Base-by-base conservation (phyloP, 1,284 basidiomycete species). In the Mycosarcoma mackinlayi region DNA sequence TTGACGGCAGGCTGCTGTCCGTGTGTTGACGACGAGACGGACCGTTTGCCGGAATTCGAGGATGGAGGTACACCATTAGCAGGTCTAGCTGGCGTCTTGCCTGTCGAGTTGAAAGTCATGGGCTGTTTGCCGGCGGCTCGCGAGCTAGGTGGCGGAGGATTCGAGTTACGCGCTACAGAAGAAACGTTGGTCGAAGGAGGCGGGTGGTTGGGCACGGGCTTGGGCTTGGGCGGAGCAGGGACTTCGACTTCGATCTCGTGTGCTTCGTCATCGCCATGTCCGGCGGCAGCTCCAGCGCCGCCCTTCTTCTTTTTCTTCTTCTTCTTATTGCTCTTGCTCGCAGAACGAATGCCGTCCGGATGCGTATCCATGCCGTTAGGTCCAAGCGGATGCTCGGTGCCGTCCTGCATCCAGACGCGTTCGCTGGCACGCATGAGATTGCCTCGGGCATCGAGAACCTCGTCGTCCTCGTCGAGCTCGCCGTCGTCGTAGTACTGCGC, bases 41-140 rank as follows among this genome's bases (percentile, higher is more conserved):
- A 85, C 9, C 84, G 83, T 70, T 86, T 85, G 35, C 84, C 84
- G 11, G 85, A 84, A 27, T 84, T 82, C 27, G 85, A 84, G 21
- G 86, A 82, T 11, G 73, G 62, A 9, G 72, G 67, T 16, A 64
- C 58, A 13, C 67, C 76, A 48, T 78, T 78, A 39, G 69, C 63
- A 37, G 85, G 82, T 67, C 76, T 70, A 18, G 76, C 69, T 31
- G 77, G 63, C n/a, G 67, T 59, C 55, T 76, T 77, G 44, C 58
- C 71, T 1, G 58, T 63, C 24, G 71, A 67, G 49, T 46, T 75
- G 54, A 78, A 76, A 10, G 75, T 77, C 89, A 91, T 90, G 27
- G 89, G 90, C 75, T 89, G 89, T 82, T 91, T 91, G 77, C 90
- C 90, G 40, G 89, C 89, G 11, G 90, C 90, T 27, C 90, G 85